Evolutionary conservation across 192 early-diverging fungal species (phyloP), one percentile per base, ranked within the genome.

Genomic region (Dissophora ornata): DNA sequence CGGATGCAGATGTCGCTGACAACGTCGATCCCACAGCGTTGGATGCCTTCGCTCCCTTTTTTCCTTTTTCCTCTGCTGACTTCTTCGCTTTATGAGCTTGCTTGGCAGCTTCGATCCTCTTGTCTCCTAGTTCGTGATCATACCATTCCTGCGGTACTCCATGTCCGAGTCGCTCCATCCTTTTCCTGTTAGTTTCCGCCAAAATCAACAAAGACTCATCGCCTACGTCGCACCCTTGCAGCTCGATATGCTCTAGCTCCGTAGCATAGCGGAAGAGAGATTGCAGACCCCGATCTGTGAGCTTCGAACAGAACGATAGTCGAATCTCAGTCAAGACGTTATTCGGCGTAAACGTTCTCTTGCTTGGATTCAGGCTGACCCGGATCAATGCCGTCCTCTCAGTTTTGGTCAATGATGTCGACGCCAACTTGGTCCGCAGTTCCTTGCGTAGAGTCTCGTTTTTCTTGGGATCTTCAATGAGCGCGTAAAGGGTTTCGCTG

Each of bases 141-240:
- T 25, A 21, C 69, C 69, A 71, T 2, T 53, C 53, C 1, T 33
- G 19, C 1, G 69, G 69, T 4, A 57, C 47, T 2, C 69, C 60
- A 1, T 48, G 22, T 3, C 60, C 69, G 11, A 71, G 60, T 3
- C 32, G 12, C 34, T 40, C 29, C 54, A 71, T 42, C 28, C 69
- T 38, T n/a, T 40, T 36, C 3, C 59, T 21, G 12, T 71, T 47
- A 5, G 52, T 30, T 21, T 57, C 33, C 6, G 69, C 69, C 25
- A 71, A 28, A 8, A 30, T 22, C 46, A 62, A 41, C 33, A 71
- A 26, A 0, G 69, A 33, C 19, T 57, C 33, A 5, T 71, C 69
- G 4, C 38, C 26, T 2, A 71, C 44, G n/a, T 50, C 11, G 9
- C 59, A 57, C 5, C 26, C 53, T 16, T 47, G 25, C 21, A 71